A percentile compares a stretch with the other conserved stretches of the same genome.
Evolutionary conservation across 805 yeast genomes (phyloP).

Genomic region (Yarrowia bubula): DNA sequence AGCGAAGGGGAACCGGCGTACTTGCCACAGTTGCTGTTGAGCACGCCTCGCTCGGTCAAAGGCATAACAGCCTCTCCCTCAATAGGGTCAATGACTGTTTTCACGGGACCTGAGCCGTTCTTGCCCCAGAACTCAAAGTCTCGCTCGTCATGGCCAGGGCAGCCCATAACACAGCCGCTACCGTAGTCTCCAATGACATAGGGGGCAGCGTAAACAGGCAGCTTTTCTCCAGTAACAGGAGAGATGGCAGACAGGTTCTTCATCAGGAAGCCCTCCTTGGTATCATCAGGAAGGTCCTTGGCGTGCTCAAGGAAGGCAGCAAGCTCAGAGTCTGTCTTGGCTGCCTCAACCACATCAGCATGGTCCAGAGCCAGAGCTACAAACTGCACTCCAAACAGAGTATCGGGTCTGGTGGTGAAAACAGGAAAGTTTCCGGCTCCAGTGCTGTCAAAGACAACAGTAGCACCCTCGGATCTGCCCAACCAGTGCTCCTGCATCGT

Average conservation of each 20-base stretch:
- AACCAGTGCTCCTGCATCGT: constrained; percentile 94
- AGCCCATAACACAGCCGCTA: constrained; percentile 95
- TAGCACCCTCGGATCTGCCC: constrained; percentile 81
- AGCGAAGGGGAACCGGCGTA: constrained; percentile 50
- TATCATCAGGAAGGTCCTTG: constrained; percentile 44
- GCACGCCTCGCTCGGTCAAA: constrained; percentile 47
- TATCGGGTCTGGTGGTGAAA: constrained; percentile 90
- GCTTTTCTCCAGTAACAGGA: constrained; percentile 51
- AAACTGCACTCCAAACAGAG: constrained; percentile 78
- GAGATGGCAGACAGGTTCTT: constrained; percentile 47
- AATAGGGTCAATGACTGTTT: constrained; percentile 46
- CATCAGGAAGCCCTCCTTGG: constrained; percentile 58
- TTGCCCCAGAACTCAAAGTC: constrained; percentile 77
- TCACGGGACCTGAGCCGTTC: constrained; percentile 50
- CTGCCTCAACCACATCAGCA: constrained; percentile 49
- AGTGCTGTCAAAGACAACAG: constrained; percentile 50
- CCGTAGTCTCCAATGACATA: constrained; percentile 85
- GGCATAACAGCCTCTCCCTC: constrained; percentile 33
- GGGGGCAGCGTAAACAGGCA: constrained; percentile 88
- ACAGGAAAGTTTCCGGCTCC: constrained; percentile 44
- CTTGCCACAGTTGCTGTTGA: constrained; percentile 49
- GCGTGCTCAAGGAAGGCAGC: constrained; percentile 45
- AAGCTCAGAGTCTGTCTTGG: constrained; percentile 45
- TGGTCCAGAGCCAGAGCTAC: constrained; percentile 76
- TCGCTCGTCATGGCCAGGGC: constrained; percentile 89